Evolutionary conservation across 305 asterid genomes (phyloP).

Genomic region (Rubia occidens): DNA sequence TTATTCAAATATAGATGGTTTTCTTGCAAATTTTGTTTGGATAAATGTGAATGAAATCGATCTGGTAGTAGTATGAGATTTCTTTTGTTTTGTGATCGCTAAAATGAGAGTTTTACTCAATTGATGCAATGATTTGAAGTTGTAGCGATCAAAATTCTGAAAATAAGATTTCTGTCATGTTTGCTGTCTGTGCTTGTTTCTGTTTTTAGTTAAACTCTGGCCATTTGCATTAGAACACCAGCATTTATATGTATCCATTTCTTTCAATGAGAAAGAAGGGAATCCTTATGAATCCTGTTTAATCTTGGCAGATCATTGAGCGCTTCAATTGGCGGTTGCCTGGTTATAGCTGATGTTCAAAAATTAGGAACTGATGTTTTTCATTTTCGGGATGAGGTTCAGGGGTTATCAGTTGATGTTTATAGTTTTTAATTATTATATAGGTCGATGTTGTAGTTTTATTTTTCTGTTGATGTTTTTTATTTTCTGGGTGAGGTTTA

Average conservation of each 20-base stretch:
- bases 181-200: neutral
- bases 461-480: too few relatives aligned
- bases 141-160: neutral
- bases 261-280: neutral
- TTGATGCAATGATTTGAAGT: neutral
- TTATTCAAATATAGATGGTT: neutral
- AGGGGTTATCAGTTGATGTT: too few relatives aligned
- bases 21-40: neutral
- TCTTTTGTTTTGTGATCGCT: neutral
- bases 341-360: too few relatives aligned
- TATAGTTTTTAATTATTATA: too few relatives aligned
- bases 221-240: neutral
- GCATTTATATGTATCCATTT: neutral
- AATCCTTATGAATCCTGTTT: neutral
- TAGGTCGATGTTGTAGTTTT: too few relatives aligned
- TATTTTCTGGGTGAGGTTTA: too few relatives aligned
- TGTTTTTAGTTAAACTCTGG: neutral
- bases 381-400: too few relatives aligned
- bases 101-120: neutral
- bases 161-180: neutral
- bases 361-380: too few relatives aligned
- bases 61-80: neutral
- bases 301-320: conserved; percentile 53
- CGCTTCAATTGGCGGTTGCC: conserved; percentile 78
- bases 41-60: neutral